These are phyloP conservation scores for Hirsutella thompsonii DNA, from an alignment of 2,329 filamentous ascomycete genomes.

Conservation along the genomic window DNA sequence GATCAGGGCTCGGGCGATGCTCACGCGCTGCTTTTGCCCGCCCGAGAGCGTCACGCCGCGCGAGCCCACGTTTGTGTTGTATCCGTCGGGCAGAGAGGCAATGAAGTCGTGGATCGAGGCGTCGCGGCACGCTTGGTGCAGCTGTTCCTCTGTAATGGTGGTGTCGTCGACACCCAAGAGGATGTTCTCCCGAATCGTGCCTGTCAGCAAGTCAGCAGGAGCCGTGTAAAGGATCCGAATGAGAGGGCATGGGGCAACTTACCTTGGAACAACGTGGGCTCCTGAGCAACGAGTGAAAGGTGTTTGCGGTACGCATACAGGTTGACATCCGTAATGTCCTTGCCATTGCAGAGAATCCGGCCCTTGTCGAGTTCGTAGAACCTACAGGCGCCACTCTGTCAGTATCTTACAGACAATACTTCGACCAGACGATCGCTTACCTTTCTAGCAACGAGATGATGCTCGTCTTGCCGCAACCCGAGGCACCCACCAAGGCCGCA, in stretches of 20 bases:
- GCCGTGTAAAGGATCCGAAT: neutral
- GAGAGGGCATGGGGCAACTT: constrained; percentile 5
- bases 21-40: constrained; percentile 60
- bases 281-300: constrained; percentile 62
- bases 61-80: constrained; percentile 54
- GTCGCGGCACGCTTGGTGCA: constrained; percentile 41
- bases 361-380: constrained; percentile 61
- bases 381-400: constrained; percentile 13
- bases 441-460: constrained; percentile 51
- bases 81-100: constrained; percentile 51
- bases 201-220: constrained; percentile 10
- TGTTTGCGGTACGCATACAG: constrained; percentile 49
- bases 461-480: constrained; percentile 61
- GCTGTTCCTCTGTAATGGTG: constrained; percentile 34
- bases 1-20: constrained; percentile 56
- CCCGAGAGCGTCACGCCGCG: constrained; percentile 54
- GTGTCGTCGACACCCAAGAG: constrained; percentile 47
- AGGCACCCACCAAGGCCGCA: constrained; percentile 56
- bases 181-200: constrained; percentile 57
- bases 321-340: constrained; percentile 44
- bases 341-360: constrained; percentile 49
- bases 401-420: neutral
- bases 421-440: constrained; percentile 4
- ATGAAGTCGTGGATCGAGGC: constrained; percentile 64
- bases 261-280: constrained; percentile 59